Base-by-base conservation (phyloP, 2,329 filamentous ascomycete genomes). In the Ascochyta fabae region DNA sequence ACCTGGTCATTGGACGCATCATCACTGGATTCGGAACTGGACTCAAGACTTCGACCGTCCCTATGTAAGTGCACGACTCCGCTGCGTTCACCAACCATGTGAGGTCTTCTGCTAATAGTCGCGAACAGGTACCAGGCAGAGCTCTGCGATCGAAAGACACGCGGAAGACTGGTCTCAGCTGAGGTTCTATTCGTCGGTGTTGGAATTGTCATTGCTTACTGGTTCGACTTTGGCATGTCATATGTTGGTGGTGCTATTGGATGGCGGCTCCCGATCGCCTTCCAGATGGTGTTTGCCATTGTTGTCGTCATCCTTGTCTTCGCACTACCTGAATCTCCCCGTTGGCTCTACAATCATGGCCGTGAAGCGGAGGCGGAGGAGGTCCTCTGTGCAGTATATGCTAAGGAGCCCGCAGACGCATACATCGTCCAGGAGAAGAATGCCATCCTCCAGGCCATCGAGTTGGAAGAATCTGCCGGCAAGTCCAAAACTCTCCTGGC, bases 201-300 rank as follows among this genome's bases (percentile, higher is more conserved):
- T 1, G 75, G 74, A 0, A 75, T 77, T 38, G 71, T 71, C 9
- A 66, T 77, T 2, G 69, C 68, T 1, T 72, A 72, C 61, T 77
- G 71, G 68, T 68, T 77, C 52, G 73, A 65, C 7, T 75, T 71
- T 48, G 61, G 63, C 5, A 45, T 44, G 12, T 61, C 16, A 35
- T 51, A 29, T 27, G 8, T 47, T 2, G 22, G 22, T 15, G 31
- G 48, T 13, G 31, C 35, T 59, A 9, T 65, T 45, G 38, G 44
- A 0, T 83, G 81, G 80, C 64, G 80, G 26, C 64, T 80, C 1
- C 80, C 80, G 0, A 72, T 83, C 7, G 79, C 80, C 0, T 70
- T 82, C 16, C 80, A 83, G 39, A 75, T 82, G 54, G 60, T 83
- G 40, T 83, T 82, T 64, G 64, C 60, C 6, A 34, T 64, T 22